Base-by-base conservation (phyloP, 2,329 filamentous ascomycete genomes). In the Colletotrichum zoysiae region DNA sequence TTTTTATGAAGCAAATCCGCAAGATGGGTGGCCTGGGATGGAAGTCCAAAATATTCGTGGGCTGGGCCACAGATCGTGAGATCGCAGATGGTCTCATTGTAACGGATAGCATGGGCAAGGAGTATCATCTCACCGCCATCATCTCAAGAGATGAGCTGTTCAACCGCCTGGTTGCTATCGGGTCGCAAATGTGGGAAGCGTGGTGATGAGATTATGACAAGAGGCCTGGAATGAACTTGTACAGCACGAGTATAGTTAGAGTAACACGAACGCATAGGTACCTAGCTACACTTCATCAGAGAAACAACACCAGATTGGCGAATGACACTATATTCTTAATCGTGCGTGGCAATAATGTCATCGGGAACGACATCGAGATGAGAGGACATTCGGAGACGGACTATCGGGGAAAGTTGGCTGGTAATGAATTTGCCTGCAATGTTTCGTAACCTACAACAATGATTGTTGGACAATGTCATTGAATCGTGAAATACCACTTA, bases 21-120 rank as follows among this genome's bases (percentile, higher is more conserved):
- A 97, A 97, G 82, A 84, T 95, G 1, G 93, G 94, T 5, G 94
- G 94, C 0, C 85, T 95, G 46, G 93, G 93, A 0, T 97, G 93
- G 93, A 97, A 96, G 82, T 90, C 90, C 1, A 95, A 94, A 83
- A 82, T 96, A 61, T 87, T 96, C 1, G 92, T 96, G 0, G 93
- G 93, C 0, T 94, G 94, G 93, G 91, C 92, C 0, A 86, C 94
- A 76, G 88, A 90, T 0, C 86, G 90, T 59, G 90, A 95, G 79
- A 89, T 96, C 40, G 89, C 91, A 0, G 94, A 96, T 82, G 93
- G 93, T 0, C 76, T 97, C 74, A 86, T 93, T 74, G 88, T 95
- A 74, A 83, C 84, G 35, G 89, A 90, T n/a, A 84, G 84, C 65
- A 81, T 81, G 18, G 88, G 91, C 0, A 82, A 87, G 20, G 84